Evolutionary conservation across 129 eudicot genomes (phyloP).

Genomic region (Centaurea solstitialis): DNA sequence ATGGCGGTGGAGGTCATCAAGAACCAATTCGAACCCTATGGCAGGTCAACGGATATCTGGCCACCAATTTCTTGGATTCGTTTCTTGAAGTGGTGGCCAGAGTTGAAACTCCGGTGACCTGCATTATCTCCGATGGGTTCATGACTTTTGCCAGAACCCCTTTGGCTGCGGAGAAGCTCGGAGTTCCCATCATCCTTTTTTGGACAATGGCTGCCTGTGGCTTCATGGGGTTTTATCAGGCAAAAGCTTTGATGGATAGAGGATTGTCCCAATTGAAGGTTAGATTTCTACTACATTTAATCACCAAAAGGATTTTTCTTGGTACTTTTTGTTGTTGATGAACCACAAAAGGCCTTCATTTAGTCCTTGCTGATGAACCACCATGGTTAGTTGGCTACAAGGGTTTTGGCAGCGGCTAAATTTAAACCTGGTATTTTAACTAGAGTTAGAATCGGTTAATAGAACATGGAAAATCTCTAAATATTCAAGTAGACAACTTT

Average conservation of each 20-base stretch:
- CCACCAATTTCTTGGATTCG: constrained; percentile 17
- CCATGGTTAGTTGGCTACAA: too few relatives aligned
- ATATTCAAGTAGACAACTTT: too few relatives aligned
- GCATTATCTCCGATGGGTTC: constrained; percentile 24
- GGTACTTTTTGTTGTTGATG: too few relatives aligned
- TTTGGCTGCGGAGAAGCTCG: constrained; percentile 24
- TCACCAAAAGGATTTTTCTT: too few relatives aligned
- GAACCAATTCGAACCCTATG: background rate
- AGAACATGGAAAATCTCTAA: too few relatives aligned
- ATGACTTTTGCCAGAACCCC: constrained; percentile 12
- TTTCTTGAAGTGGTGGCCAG: constrained; percentile 19
- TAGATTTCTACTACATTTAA: background rate
- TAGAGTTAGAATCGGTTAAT: too few relatives aligned
- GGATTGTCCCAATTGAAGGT: constrained; percentile 41
- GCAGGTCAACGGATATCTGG: background rate
- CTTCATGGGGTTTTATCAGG: constrained; percentile 28
- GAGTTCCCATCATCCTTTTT: constrained; percentile 22
- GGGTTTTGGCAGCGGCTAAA: too few relatives aligned
- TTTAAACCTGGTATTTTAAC: too few relatives aligned
- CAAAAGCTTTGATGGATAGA: constrained; percentile 6
- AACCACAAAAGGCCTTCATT: too few relatives aligned
- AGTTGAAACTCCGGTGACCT: constrained; percentile 17
- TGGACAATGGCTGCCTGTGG: constrained; percentile 36
- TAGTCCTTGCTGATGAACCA: too few relatives aligned
- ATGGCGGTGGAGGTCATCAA: background rate